Percentiles rank a stretch among this genome's conserved stretches.
Evolutionary conservation across 1,139 yeast species (phyloP).

Genomic region (Geotrichum macrosporum): DNA sequence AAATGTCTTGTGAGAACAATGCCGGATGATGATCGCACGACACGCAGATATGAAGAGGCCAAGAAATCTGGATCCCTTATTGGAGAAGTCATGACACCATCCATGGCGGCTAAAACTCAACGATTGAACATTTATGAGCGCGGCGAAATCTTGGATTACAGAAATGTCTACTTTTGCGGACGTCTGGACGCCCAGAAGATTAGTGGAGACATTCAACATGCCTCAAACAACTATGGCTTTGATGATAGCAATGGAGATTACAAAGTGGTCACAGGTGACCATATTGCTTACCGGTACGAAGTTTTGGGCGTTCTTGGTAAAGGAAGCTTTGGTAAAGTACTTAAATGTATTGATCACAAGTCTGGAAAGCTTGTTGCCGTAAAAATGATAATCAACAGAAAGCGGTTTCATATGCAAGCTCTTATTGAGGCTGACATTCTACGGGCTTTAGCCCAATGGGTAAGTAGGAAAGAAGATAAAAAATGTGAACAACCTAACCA

Average conservation of each 20-base stretch:
- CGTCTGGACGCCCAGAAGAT: conserved; percentile 28
- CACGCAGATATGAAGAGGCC: conserved; percentile 18
- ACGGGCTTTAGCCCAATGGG: conserved; percentile 43
- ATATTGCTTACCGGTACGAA: conserved; percentile 70
- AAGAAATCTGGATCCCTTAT: conserved; percentile 14
- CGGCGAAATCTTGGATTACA: conserved; percentile 47
- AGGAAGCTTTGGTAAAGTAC: conserved; percentile 83
- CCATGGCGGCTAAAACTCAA: conserved; percentile 27
- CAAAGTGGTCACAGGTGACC: conserved; percentile 56
- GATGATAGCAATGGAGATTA: conserved; percentile 70
- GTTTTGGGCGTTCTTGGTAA: conserved; percentile 59
- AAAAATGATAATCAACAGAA: conserved; percentile 70
- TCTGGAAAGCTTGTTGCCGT: conserved; percentile 57
- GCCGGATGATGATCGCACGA: conserved; percentile 23
- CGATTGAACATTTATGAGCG: conserved; percentile 47
- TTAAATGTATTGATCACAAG: conserved; percentile 67
- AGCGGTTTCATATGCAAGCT: conserved; percentile 73
- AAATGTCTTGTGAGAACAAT: conserved; percentile 24
- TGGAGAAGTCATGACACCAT: conserved; percentile 29
- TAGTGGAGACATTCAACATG: conserved; percentile 43
- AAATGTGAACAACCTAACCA: conserved; percentile 10
- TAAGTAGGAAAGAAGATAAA: conserved; percentile 15
- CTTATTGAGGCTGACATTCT: conserved; percentile 71
- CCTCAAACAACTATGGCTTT: conserved; percentile 56
- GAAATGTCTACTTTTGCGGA: conserved; percentile 44